Evolutionary conservation across 2,329 filamentous ascomycete genomes (phyloP).

Genomic region (Beauveria varroae): DNA sequence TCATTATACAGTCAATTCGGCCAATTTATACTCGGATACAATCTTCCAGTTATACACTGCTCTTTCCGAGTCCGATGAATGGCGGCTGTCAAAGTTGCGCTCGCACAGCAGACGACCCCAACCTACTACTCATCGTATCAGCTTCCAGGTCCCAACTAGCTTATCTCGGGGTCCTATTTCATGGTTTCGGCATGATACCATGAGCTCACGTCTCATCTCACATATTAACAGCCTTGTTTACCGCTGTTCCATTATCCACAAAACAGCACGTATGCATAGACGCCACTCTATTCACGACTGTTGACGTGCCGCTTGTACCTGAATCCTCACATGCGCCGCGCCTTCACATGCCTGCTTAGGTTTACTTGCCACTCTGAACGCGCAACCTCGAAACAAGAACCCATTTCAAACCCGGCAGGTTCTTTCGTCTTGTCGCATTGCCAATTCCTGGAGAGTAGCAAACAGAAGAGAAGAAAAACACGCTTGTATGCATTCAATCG

Average conservation of each 20-base stretch:
- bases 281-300: neutral
- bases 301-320: neutral
- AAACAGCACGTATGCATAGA: neutral
- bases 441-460: neutral
- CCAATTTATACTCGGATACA: neutral
- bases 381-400: neutral
- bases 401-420: neutral
- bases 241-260: neutral
- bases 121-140: neutral
- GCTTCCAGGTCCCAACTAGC: neutral
- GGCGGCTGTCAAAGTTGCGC: neutral
- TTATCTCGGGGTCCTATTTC: neutral
- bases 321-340: neutral
- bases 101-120: neutral
- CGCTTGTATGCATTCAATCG: slow-evolving; percentile 8
- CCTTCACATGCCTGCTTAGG: neutral
- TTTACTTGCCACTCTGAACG: neutral
- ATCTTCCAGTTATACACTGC: neutral
- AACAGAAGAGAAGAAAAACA: neutral
- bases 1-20: no score
- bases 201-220: neutral
- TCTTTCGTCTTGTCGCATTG: neutral
- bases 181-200: neutral
- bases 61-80: neutral
- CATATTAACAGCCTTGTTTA: neutral